phyloP scores from a whole-genome alignment of 345 rosid species.

The Gossypium sturtianum region DNA sequence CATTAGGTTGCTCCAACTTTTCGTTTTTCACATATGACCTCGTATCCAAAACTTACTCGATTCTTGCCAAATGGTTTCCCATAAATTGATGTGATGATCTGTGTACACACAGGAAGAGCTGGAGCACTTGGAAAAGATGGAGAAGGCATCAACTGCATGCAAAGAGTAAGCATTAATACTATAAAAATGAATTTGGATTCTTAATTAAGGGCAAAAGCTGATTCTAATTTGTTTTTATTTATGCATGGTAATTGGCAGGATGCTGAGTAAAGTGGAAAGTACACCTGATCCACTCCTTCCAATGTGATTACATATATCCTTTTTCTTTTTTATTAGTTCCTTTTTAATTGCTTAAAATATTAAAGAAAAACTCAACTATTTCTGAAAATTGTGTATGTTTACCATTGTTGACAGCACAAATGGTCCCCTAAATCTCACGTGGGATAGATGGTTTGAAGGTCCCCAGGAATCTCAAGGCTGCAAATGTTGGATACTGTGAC shows the following conservation, averaged over 20 bases:
- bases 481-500: slow-evolving; percentile 66
- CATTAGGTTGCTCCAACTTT: not conserved
- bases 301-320: slow-evolving; percentile 28
- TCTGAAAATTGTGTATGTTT: not conserved
- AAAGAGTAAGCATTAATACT: slow-evolving; percentile 43
- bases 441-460: slow-evolving; percentile 93
- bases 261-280: slow-evolving; percentile 45
- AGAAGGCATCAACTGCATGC: slow-evolving; percentile 62
- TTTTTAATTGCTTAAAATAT: too few relatives aligned
- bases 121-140: slow-evolving; percentile 67
- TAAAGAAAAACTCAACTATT: not conserved
- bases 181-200: not conserved
- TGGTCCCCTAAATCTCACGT: slow-evolving; percentile 54
- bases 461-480: slow-evolving; percentile 58
- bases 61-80: not conserved
- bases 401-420: slow-evolving; percentile 47
- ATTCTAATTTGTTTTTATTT: slow-evolving; percentile 8
- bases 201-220: not conserved
- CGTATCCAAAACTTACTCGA: too few relatives aligned
- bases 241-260: slow-evolving; percentile 31
- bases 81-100: not conserved
- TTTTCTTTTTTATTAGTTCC: not conserved
- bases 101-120: slow-evolving; percentile 57
- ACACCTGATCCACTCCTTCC: slow-evolving; percentile 77
- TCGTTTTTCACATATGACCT: not conserved